Percentiles rank a stretch among this genome's conserved stretches.
phyloP scores from a whole-genome alignment of 2,329 filamentous ascomycete species.

The Rachicladosporium sp. region DNA sequence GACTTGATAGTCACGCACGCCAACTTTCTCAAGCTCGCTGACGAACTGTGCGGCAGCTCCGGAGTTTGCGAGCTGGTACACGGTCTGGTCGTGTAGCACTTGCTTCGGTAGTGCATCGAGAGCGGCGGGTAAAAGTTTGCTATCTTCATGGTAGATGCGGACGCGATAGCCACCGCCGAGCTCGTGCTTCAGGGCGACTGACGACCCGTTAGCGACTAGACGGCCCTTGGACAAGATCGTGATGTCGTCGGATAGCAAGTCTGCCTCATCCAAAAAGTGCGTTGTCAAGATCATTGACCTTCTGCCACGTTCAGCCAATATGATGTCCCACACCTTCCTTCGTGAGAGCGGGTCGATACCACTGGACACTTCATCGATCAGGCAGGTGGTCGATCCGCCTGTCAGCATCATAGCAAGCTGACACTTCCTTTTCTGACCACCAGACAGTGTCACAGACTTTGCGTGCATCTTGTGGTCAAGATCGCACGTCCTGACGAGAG shows the following conservation, averaged over 20 bases:
- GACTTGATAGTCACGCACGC: slow-evolving; percentile 65
- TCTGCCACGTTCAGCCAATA: slow-evolving; percentile 68
- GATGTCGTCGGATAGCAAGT: slow-evolving; percentile 78
- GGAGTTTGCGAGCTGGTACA: slow-evolving; percentile 60
- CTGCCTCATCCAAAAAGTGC: slow-evolving; percentile 87
- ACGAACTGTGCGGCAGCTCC: slow-evolving; percentile 60
- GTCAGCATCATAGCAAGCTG: slow-evolving; percentile 94
- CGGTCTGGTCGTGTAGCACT: slow-evolving; percentile 55
- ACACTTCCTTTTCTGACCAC: slow-evolving; percentile 82
- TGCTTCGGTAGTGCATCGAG: slow-evolving; percentile 22
- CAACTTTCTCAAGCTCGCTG: slow-evolving; percentile 45
- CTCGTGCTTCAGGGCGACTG: slow-evolving; percentile 70
- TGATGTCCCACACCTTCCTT: slow-evolving; percentile 86
- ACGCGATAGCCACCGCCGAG: slow-evolving; percentile 77
- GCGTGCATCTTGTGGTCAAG: slow-evolving; percentile 62
- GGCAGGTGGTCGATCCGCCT: slow-evolving; percentile 75
- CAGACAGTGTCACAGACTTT: slow-evolving; percentile 64
- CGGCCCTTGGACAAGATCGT: slow-evolving; percentile 75
- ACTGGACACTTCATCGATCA: slow-evolving; percentile 80
- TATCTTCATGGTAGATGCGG: slow-evolving; percentile 49
- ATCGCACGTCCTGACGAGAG: slow-evolving; percentile 60
- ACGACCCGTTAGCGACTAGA: slow-evolving; percentile 69
- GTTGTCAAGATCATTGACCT: slow-evolving; percentile 81
- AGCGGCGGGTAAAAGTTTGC: slow-evolving; percentile 15
- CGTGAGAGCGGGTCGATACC: slow-evolving; percentile 77